Base-by-base conservation (phyloP, 768 basidiomycete genomes). In the Royoungia palumana region DNA sequence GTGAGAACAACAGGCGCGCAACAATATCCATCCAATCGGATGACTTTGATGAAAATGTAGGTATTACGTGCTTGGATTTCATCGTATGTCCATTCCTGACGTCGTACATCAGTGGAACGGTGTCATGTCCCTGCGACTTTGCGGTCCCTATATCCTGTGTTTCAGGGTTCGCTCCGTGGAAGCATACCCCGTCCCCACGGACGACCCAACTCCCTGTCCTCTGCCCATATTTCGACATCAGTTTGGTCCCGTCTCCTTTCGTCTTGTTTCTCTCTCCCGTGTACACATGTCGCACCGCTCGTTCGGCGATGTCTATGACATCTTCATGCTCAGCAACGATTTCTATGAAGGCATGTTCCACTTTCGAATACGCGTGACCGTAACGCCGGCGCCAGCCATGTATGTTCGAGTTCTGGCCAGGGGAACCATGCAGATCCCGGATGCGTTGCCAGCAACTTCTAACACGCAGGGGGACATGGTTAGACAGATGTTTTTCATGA, bases 131-230 rank as follows among this genome's bases (percentile, higher is more conserved):
- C 51, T 78, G 16, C 70, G 67, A 16, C 70, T 82, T 35, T 67
- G 78, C 34, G 79, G 75, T 3, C 65, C 70, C 0, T 75, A 78
- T 45, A 55, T 83, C n/a, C 62, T 84, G 21, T 70, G 77, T 20
- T 73, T 83, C 57, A 79, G 75, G 48, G 65, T 72, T 1, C 76
- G 75, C 6, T 74, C 80, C 1, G 55, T 85, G 20, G 79, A 82
- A 49, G 62, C 80, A 3, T 72, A 22, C 41, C 62, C 39, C 25
- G 44, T 44, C 38, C 57, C 49, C 24, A 47, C 47, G 11, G 50
- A 46, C 55, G 63, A 27, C 42, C 19, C 21, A 2, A 35, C 41
- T 11, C 22, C 50, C 43, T 4, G 28, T 8, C 27, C 41, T 17
- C 34, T 59, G n/a, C 65, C 58, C 30, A 32, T 54, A 32, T 54